phyloP scores from a whole-genome alignment of 2,329 filamentous ascomycete genomes.

The Fusarium solani-melongenae region DNA sequence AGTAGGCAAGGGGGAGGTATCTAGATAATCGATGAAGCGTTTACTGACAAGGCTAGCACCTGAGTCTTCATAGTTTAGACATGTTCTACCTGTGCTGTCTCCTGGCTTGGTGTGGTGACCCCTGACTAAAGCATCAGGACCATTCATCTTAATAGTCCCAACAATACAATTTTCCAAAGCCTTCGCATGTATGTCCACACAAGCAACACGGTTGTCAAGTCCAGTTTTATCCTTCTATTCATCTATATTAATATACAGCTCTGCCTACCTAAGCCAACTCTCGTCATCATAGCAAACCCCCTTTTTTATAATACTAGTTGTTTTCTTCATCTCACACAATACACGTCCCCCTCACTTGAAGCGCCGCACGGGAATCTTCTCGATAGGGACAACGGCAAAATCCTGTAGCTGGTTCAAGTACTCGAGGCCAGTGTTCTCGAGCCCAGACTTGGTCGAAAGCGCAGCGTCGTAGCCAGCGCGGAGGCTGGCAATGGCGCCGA shows the following conservation, averaged over 20 bases:
- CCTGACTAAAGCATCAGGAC: neutral
- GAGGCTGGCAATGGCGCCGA: slow-evolving; percentile 64
- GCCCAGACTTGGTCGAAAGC: slow-evolving; percentile 30
- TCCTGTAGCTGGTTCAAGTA: slow-evolving; percentile 34
- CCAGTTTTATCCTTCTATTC: slow-evolving; percentile 4
- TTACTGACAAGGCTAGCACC: too few relatives aligned
- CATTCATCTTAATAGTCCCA: neutral
- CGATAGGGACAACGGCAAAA: slow-evolving; percentile 41
- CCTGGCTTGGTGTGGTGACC: neutral
- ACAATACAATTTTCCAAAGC: neutral
- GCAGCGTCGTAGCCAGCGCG: slow-evolving; percentile 55
- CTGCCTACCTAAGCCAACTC: neutral
- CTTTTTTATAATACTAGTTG: neutral
- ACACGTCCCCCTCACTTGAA: slow-evolving; percentile 1
- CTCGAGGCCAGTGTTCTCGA: slow-evolving; percentile 46
- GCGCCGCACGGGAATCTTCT: slow-evolving; percentile 43
- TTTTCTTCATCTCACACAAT: neutral
- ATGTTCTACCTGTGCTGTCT: neutral
- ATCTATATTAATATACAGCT: slow-evolving; percentile 26
- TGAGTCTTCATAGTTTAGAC: neutral
- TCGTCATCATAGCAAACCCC: neutral
- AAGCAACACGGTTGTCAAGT: neutral
- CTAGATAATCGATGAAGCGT: neutral
- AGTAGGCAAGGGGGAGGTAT: neutral
- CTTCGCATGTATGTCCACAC: neutral